Evolutionary conservation across 768 basidiomycete species (phyloP).

Genomic region (Ramaria sp.): DNA sequence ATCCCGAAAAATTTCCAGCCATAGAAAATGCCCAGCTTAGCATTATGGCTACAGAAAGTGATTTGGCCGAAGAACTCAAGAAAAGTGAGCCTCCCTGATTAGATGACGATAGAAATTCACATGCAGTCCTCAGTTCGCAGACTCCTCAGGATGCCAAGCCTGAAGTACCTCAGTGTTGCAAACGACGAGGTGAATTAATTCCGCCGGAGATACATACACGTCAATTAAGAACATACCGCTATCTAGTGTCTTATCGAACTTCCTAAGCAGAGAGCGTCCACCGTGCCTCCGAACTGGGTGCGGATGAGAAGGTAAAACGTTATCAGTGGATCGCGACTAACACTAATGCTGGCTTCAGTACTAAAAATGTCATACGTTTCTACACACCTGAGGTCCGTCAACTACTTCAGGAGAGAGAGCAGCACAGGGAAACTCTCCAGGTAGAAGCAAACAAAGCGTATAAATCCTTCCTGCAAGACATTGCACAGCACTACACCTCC

Average conservation of each 20-base stretch:
- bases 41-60: constrained; percentile 54
- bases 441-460: constrained; percentile 59
- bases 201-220: background rate
- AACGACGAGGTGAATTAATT: constrained; percentile 53
- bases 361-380: constrained; percentile 61
- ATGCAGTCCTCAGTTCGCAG: constrained; percentile 45
- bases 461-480: constrained; percentile 55
- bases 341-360: constrained; percentile 32
- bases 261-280: constrained; percentile 40
- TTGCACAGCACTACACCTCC: constrained; percentile 56
- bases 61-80: constrained; percentile 65
- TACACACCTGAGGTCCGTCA: constrained; percentile 55
- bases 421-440: constrained; percentile 60
- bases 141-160: constrained; percentile 55
- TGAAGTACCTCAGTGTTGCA: constrained; percentile 54
- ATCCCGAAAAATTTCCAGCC: constrained; percentile 37
- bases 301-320: constrained; percentile 48
- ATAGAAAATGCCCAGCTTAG: constrained; percentile 49
- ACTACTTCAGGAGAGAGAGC: constrained; percentile 62
- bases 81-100: constrained; percentile 13
- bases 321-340: constrained; percentile 3
- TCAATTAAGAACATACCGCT: background rate
- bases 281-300: constrained; percentile 45
- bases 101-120: background rate
- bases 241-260: constrained; percentile 72